A percentile compares a stretch with the other conserved stretches of the same genome.
These are phyloP conservation scores for Sistotremastrum niveocremeum DNA, from an alignment of 768 basidiomycete species.

Conservation along the genomic window DNA sequence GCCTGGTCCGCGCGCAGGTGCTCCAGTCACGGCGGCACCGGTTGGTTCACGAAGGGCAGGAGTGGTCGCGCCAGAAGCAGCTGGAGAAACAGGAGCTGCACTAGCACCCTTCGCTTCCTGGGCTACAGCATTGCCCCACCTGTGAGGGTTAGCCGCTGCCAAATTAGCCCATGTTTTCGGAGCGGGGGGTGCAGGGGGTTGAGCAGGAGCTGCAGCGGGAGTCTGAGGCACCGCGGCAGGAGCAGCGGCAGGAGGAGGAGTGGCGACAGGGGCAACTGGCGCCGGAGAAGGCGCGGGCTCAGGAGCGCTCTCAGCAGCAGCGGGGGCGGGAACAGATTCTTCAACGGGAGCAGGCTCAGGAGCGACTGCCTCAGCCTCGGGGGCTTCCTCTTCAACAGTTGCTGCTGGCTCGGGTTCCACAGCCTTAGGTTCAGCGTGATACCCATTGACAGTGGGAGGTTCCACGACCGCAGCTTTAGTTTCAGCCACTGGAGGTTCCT, in stretches of 20 bases:
- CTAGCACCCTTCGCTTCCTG: constrained; percentile 66
- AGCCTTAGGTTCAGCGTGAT: constrained; percentile 5
- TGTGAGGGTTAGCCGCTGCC: constrained; percentile 68
- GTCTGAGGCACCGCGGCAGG: constrained; percentile 14
- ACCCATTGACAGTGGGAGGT: constrained; percentile 4
- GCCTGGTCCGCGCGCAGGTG: constrained; percentile 19
- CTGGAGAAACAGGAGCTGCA: constrained; percentile 33
- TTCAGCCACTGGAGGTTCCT: neutral
- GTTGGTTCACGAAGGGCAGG: constrained; percentile 28
- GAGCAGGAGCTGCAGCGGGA: constrained; percentile 23
- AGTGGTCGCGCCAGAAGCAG: constrained; percentile 7
- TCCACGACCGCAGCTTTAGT: neutral
- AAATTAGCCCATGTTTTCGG: constrained; percentile 90
- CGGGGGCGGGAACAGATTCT: constrained; percentile 15
- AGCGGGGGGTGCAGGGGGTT: constrained; percentile 28
- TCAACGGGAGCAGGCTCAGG: constrained; percentile 18
- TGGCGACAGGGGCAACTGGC: constrained; percentile 11
- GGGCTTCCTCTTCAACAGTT: constrained; percentile 12
- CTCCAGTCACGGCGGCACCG: constrained; percentile 23
- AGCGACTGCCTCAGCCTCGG: constrained; percentile 13
- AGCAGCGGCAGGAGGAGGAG: constrained; percentile 17
- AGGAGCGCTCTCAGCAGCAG: constrained; percentile 10
- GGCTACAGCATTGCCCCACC: constrained; percentile 77
- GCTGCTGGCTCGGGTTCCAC: constrained; percentile 10
- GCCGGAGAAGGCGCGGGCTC: constrained; percentile 14